A percentile compares a stretch with the other conserved stretches of the same genome.
phyloP scores from a whole-genome alignment of 2,329 filamentous ascomycete genomes.

The Paecilomyces sp. region DNA sequence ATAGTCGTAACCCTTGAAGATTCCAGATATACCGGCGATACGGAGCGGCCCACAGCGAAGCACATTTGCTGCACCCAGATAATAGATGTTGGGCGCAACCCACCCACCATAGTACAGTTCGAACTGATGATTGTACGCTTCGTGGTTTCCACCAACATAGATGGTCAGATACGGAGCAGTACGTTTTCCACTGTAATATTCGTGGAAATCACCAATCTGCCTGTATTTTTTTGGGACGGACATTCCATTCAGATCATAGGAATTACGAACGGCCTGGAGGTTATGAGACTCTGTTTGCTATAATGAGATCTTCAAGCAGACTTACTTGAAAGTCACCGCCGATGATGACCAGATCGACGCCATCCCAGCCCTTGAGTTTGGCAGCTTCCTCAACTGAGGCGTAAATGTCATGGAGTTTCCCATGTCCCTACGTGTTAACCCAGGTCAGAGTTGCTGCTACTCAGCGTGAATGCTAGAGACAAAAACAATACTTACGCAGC shows the following conservation, averaged over 20 bases:
- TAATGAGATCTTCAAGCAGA: background rate
- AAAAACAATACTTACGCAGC: slow-evolving; percentile 58
- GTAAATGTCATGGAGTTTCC: slow-evolving; percentile 87
- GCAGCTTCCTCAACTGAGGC: slow-evolving; percentile 64
- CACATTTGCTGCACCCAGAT: slow-evolving; percentile 87
- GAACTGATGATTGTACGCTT: slow-evolving; percentile 82
- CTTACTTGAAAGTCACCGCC: slow-evolving; percentile 87
- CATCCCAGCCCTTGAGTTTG: slow-evolving; percentile 65
- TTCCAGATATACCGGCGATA: slow-evolving; percentile 85
- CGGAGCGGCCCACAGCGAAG: slow-evolving; percentile 74
- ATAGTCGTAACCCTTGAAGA: slow-evolving; percentile 91
- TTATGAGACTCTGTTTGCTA: background rate
- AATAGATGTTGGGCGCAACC: slow-evolving; percentile 96
- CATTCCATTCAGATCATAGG: slow-evolving; percentile 79
- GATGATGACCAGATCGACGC: slow-evolving; percentile 85
- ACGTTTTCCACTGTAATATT: slow-evolving; percentile 78
- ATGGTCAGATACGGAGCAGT: slow-evolving; percentile 81
- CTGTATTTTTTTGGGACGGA: slow-evolving; percentile 85
- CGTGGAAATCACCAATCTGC: slow-evolving; percentile 81
- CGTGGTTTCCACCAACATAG: slow-evolving; percentile 92
- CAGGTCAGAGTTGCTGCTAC: background rate
- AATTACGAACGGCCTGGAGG: slow-evolving; percentile 74
- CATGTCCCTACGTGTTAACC: slow-evolving; percentile 62
- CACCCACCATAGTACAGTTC: slow-evolving; percentile 96
- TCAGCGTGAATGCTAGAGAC: background rate